These are phyloP conservation scores for Salpingoeca rosetta DNA, from an alignment of 78 protist genomes.

Conservation along the genomic window DNA sequence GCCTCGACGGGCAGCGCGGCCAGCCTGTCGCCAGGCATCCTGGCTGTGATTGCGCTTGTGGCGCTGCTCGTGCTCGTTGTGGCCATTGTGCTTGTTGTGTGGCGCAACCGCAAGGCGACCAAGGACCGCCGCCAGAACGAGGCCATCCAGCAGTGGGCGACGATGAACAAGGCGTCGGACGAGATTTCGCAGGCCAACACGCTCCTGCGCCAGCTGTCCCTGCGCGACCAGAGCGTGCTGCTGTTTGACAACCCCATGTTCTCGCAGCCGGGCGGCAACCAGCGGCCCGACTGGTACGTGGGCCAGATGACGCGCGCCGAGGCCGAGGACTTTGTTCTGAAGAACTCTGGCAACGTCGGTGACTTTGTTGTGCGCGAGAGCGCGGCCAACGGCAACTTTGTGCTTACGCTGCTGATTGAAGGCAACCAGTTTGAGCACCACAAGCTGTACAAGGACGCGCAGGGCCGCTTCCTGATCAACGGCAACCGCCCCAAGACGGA, in stretches of 20 bases:
- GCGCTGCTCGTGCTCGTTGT: neutral
- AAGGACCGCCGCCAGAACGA: neutral
- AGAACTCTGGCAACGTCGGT: neutral
- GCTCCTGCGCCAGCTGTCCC: neutral
- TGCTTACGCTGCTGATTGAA: neutral
- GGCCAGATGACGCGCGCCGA: neutral
- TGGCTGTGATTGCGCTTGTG: neutral
- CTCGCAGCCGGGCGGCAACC: neutral
- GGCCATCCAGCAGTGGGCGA: neutral
- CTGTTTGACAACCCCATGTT: neutral
- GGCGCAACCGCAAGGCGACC: neutral
- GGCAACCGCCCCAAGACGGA: neutral
- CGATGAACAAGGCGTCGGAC: neutral
- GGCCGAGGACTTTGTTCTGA: neutral
- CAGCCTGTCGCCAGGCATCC: neutral
- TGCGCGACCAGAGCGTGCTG: neutral
- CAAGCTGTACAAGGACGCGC: neutral
- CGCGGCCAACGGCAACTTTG: neutral
- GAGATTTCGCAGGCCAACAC: neutral
- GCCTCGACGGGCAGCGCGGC: neutral
- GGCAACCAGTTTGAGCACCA: neutral
- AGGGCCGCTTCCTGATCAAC: neutral
- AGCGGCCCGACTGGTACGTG: neutral
- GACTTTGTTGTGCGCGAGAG: neutral
- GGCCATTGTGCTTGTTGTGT: neutral